Base-by-base conservation (phyloP, 257 asterid genomes). In the Nicotiana tomentosiformis region DNA sequence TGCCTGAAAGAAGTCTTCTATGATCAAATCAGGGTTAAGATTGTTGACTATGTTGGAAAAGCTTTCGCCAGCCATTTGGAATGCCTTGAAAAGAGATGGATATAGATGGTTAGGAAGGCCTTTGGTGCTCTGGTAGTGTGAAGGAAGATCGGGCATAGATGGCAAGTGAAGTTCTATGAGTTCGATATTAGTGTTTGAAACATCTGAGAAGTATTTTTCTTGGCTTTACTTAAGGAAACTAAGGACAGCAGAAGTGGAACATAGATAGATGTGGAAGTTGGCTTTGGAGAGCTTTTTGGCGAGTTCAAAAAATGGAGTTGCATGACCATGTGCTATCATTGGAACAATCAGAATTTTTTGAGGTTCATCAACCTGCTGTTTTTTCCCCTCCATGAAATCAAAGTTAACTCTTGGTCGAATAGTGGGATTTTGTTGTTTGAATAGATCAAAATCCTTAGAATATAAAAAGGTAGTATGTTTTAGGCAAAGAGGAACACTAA, bases 241-340 rank as follows among this genome's bases (percentile, higher is more conserved):
- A n/a, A 70, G 81, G 77, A 53, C 64, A 1, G 77, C 32, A 0
- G 81, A 18, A 32, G 81, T 57, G 8, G 84, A 81, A 51, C 84
- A 81, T 3, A 81, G 35, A 29, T 81, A 81, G 32, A 66, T 49
- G 18, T 65, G 64, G 17, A 66, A 60, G 8, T 66, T 49, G 46
- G 20, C 65, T 26, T 66, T 30, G 16, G 77, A 46, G 62, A 81
- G 84, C 12, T 32, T 66, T 43, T 67, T 66, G 30, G 84, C 64
- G 7, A 81, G 66, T 46, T 81, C 84, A 8, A 81, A 16, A 26
- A 43, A 81, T 5, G 84, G 84, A 30, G 78, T 26, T 81, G 33
- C 35, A 15, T 81, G 84, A 23, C 84, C 84, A 16, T 66, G 65
- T 16, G 84, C 84, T 49, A 81, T 14, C 84, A 51, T 46, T 66